Percentiles rank a stretch among this genome's conserved stretches.
phyloP scores from a whole-genome alignment of 768 basidiomycete species.

The Lactifluus hygrophoroides region DNA sequence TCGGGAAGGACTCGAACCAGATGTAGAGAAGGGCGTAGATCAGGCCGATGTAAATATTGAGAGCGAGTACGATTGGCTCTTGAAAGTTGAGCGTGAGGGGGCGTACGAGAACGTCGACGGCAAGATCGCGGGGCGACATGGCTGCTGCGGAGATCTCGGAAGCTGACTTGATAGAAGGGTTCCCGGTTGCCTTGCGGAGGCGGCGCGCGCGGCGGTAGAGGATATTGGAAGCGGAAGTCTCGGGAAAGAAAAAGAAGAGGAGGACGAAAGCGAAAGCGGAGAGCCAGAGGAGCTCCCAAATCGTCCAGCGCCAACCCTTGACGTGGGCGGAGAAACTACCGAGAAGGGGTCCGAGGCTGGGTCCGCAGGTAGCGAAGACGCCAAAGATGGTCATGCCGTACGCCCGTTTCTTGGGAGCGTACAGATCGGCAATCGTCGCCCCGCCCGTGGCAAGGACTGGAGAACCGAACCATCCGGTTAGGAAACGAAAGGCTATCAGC shows the following conservation, averaged over 20 bases:
- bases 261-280: constrained; percentile 24
- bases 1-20: constrained; percentile 30
- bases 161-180: constrained; percentile 24
- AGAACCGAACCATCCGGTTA: constrained; percentile 29
- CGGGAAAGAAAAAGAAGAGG: constrained; percentile 27
- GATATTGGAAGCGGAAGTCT: constrained; percentile 26
- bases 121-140: constrained; percentile 18
- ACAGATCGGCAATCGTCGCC: constrained; percentile 26
- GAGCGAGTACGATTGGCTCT: constrained; percentile 27
- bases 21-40: constrained; percentile 29
- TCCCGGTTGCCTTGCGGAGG: constrained; percentile 27
- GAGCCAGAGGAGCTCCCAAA: constrained; percentile 30
- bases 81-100: constrained; percentile 27
- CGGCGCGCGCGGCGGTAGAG: constrained; percentile 27
- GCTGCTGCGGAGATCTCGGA: constrained; percentile 23
- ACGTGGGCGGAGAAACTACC: constrained; percentile 29
- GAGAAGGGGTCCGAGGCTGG: constrained; percentile 28
- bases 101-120: constrained; percentile 25
- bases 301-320: constrained; percentile 30
- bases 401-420: constrained; percentile 22
- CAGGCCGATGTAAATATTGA: constrained; percentile 28
- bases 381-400: constrained; percentile 26
- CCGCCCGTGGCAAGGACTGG: constrained; percentile 30
- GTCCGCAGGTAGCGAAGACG: constrained; percentile 25
- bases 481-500: constrained; percentile 29